These are phyloP conservation scores for Nymphaea thermarum DNA, from an alignment of 164 flowering plant genomes.

Conservation along the genomic window DNA sequence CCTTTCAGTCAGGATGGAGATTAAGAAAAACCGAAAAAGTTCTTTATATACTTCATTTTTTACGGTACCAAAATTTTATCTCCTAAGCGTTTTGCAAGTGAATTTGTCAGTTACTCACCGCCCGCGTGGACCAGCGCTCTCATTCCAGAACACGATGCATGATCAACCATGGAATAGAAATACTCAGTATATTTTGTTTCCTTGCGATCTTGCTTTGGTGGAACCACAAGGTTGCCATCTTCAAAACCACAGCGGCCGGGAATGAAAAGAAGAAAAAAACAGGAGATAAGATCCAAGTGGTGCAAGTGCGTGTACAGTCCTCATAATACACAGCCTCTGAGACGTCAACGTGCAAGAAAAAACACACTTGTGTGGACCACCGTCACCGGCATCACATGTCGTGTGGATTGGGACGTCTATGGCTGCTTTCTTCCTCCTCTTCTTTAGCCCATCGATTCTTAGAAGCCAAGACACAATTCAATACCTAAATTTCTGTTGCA, in stretches of 20 bases:
- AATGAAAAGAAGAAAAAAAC: background rate
- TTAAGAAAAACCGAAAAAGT: too few species aligned
- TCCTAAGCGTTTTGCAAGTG: background rate
- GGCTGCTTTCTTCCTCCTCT: background rate
- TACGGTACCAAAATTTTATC: background rate
- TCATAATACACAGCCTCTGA: background rate
- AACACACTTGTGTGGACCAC: background rate
- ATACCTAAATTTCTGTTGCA: background rate
- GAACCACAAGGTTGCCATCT: background rate
- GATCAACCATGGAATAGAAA: background rate
- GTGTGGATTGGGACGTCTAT: background rate
- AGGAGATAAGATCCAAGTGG: background rate
- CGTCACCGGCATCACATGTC: background rate
- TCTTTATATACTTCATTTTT: too few species aligned
- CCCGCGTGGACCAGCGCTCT: background rate
- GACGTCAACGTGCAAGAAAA: background rate
- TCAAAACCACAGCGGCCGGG: background rate
- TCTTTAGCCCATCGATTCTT: background rate
- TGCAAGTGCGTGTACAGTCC: background rate
- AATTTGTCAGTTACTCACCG: background rate
- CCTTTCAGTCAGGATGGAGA: too few species aligned
- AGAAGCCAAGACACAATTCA: background rate
- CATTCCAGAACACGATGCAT: background rate
- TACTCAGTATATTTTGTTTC: background rate
- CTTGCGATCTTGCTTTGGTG: background rate